These are phyloP conservation scores for Eutypella sp. DNA, from an alignment of 2,329 filamentous ascomycete species.

Conservation along the genomic window DNA sequence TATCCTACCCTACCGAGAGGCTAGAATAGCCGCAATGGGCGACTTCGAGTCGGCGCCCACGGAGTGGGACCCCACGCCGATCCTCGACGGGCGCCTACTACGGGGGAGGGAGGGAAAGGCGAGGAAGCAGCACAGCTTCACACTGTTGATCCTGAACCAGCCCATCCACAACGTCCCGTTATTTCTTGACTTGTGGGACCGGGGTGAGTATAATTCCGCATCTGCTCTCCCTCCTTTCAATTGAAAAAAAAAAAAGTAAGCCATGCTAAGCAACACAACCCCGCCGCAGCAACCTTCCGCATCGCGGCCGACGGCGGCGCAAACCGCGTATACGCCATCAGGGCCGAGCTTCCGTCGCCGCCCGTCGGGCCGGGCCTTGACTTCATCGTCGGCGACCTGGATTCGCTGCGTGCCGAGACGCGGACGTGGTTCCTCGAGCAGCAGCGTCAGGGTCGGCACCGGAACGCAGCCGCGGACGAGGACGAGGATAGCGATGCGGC, in stretches of 20 bases:
- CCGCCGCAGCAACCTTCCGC: constrained; percentile 51
- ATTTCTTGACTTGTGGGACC: constrained; percentile 23
- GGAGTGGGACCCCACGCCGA: constrained; percentile 31
- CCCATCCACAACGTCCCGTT: constrained; percentile 37
- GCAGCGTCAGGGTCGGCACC: constrained; percentile 7
- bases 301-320: constrained; percentile 91
- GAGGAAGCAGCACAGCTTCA: constrained; percentile 30
- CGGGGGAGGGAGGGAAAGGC: too few relatives aligned
- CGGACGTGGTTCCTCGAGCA: constrained; percentile 61
- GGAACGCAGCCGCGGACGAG: neutral
- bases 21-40: neutral
- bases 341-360: constrained; percentile 8
- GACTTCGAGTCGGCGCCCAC: constrained; percentile 1
- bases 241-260: constrained; percentile 13
- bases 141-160: constrained; percentile 57
- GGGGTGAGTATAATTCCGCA: constrained; percentile 13
- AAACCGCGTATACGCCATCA: constrained; percentile 59
- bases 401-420: constrained; percentile 66
- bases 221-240: neutral
- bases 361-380: constrained; percentile 48
- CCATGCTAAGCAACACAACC: too few relatives aligned
- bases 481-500: too few relatives aligned
- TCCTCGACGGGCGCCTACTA: neutral
- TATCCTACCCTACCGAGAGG: neutral
- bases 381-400: constrained; percentile 83